Base-by-base conservation (phyloP, 1,284 basidiomycete species). In the Boletus albobrunnescens region DNA sequence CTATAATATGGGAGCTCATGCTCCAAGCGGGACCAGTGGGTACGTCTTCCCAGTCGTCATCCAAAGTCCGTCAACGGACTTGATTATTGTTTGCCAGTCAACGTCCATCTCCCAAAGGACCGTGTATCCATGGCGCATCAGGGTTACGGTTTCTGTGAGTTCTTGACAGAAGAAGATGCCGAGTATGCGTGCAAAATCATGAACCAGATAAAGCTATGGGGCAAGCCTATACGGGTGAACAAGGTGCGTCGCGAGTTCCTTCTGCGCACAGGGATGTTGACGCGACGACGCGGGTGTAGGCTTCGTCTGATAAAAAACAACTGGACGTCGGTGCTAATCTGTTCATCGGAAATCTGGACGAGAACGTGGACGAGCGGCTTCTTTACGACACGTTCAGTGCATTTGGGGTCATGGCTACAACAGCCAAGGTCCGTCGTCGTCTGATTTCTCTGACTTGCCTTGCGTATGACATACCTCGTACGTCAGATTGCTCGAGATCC, bases 141-240 rank as follows among this genome's bases (percentile, higher is more conserved):
- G 72, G 94, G 95, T 42, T 99, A 97, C 70, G 95, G 94, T 40
- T 99, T 99, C 72, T 97, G 95, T 77, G 95, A 99, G 75, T 98
- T 98, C 69, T 75, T 94, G 67, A 94, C 93, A 32, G 94, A 98
- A 71, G 91, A 94, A 65, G 96, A 98, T 71, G 94, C 95, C 57
- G 94, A 99, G 72, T 99, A 99, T 68, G 95, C 94, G 52, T 96
- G 93, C 78, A 96, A 96, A 76, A 97, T 98, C 61, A 95, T 99
- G 94, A 98, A 99, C 69, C 95, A 98, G 74, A 97, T 99, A 68
- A 99, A 99, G 71, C 73, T 99, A 42, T 99, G 91, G 79, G 95
- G 96, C 35, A 98, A 98, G 66, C 95, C 95, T 27, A 96, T 99
- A 52, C 79, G 95, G 56, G 94, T 99, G 57, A 47, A 54, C 44